Evolutionary conservation across 2,329 filamentous ascomycete genomes (phyloP).

Genomic region (Aspergillus sp.): DNA sequence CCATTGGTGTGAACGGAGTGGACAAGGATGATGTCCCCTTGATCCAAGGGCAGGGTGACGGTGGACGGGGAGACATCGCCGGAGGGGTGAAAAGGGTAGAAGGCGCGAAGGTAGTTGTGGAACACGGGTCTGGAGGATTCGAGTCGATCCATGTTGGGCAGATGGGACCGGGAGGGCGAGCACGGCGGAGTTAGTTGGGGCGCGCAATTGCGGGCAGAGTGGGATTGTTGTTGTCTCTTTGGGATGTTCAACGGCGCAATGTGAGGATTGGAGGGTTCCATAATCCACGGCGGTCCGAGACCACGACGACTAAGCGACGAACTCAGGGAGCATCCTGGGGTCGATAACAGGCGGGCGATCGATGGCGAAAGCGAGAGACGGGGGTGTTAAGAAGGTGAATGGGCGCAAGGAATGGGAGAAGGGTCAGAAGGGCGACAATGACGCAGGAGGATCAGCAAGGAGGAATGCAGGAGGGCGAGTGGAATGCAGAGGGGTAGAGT

Average conservation of each 20-base stretch:
- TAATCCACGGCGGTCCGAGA: constrained; percentile 23
- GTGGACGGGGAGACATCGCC: constrained; percentile 71
- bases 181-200: constrained; percentile 65
- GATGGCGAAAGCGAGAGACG: no score
- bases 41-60: constrained; percentile 77
- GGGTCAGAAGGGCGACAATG: constrained; percentile 18
- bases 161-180: constrained; percentile 55
- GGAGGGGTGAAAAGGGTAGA: constrained; percentile 81
- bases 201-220: constrained; percentile 4
- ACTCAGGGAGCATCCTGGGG: constrained; percentile 21
- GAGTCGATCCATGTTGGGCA: constrained; percentile 35
- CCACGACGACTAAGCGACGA: constrained; percentile 21
- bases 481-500: constrained; percentile 12
- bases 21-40: constrained; percentile 85
- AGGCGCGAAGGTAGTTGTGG: constrained; percentile 88
- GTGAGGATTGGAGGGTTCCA: constrained; percentile 27
- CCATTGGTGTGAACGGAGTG: constrained; percentile 97
- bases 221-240: constrained; percentile 18
- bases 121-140: constrained; percentile 56
- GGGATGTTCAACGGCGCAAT: constrained; percentile 31
- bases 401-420: constrained; percentile 1
- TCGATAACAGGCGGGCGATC: not conserved
- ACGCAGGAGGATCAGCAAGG: constrained; percentile 7
- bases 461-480: constrained; percentile 10
- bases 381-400: no score